These are phyloP conservation scores for Colletotrichum aenigma DNA, from an alignment of 2,329 filamentous ascomycete species.

Conservation along the genomic window DNA sequence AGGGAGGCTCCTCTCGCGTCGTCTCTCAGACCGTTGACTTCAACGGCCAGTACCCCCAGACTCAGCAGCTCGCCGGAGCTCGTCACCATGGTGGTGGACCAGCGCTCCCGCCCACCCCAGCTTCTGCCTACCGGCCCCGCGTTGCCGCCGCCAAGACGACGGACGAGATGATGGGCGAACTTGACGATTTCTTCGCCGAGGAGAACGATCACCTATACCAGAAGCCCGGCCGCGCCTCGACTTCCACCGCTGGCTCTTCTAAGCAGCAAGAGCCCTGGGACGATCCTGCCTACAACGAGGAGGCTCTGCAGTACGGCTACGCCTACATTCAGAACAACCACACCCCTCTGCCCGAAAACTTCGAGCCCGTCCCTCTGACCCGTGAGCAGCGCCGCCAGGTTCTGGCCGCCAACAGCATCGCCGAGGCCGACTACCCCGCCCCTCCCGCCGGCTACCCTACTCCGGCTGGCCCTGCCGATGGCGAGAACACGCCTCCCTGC, in stretches of 20 bases:
- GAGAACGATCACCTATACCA: background rate
- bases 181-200: conserved; percentile 13
- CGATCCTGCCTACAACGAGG: conserved; percentile 2
- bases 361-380: conserved; percentile 1
- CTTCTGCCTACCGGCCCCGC: background rate
- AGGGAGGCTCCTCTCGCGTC: background rate
- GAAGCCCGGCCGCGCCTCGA: background rate
- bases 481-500: background rate
- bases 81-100: background rate
- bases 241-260: background rate
- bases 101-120: conserved; percentile 4
- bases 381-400: background rate
- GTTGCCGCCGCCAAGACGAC: background rate
- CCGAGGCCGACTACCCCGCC: conserved; percentile 5
- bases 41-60: background rate
- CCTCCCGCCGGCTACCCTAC: conserved; percentile 2
- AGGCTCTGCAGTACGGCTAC: conserved; percentile 5
- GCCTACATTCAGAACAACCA: conserved; percentile 3
- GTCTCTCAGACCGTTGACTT: conserved; percentile 1
- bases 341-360: background rate
- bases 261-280: background rate
- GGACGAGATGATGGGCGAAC: background rate
- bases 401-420: background rate
- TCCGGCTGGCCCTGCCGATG: background rate
- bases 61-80: background rate